phyloP scores from a whole-genome alignment of 345 rosid species.

The Boechera stricta region DNA sequence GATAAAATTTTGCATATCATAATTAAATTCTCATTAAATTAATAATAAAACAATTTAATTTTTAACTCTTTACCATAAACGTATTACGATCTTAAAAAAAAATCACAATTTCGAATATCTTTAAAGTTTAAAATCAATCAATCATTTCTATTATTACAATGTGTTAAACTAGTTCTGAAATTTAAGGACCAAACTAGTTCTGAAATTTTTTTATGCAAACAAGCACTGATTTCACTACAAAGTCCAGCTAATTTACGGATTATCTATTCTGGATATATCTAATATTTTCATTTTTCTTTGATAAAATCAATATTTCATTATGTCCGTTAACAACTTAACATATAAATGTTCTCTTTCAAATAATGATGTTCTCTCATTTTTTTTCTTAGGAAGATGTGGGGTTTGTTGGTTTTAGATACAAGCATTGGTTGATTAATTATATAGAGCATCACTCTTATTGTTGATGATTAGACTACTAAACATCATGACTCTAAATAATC shows the following conservation, averaged over 20 bases:
- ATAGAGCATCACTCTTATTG: constrained; percentile 13
- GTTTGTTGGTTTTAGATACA: constrained; percentile 28
- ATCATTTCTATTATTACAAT: not conserved
- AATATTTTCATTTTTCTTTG: not conserved
- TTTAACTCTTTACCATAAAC: no score
- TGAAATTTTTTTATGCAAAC: not conserved
- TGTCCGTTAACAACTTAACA: constrained; percentile 11
- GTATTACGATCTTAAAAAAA: no score
- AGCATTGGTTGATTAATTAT: constrained; percentile 21
- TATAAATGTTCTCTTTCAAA: constrained; percentile 5
- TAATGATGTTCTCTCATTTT: not conserved
- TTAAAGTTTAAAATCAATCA: no score
- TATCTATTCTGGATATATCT: not conserved
- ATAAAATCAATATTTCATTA: not conserved
- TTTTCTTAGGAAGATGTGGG: constrained; percentile 8
- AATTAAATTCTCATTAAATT: no score
- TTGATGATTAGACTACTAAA: constrained; percentile 38
- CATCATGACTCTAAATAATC: constrained; percentile 35
- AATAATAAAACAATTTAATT: no score
- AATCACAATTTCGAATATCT: no score
- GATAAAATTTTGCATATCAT: no score
- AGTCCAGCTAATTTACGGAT: not conserved
- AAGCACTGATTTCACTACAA: not conserved
- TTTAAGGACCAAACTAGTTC: not conserved
- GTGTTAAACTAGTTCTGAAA: no score